Conservation (phyloP, 1,284 basidiomycete genomes). For the Boletus sp. region DNA sequence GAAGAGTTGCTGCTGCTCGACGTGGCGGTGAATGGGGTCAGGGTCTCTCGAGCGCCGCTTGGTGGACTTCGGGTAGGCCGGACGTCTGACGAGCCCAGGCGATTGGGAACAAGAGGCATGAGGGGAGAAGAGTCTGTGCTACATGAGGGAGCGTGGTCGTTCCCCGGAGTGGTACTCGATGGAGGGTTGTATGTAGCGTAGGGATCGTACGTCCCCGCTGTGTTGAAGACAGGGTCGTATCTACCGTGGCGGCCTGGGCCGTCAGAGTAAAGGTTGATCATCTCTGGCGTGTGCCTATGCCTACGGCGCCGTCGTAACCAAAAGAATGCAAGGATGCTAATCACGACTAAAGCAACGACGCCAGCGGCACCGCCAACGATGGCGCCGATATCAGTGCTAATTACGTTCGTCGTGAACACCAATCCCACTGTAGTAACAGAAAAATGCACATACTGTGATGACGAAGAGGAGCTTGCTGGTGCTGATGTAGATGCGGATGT, state of each 20-base stretch:
- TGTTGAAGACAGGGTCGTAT: constrained; percentile 2
- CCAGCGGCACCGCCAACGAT: constrained; percentile 18
- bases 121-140: neutral
- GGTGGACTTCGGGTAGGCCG: neutral
- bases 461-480: neutral
- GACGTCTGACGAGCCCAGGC: neutral
- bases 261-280: constrained; percentile 7
- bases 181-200: neutral
- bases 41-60: neutral
- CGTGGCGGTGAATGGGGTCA: constrained; percentile 9
- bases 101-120: constrained; percentile 13
- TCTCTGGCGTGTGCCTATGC: neutral
- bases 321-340: constrained; percentile 7
- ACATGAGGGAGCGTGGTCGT: neutral
- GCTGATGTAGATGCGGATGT: neutral
- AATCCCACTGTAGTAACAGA: neutral
- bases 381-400: constrained; percentile 5
- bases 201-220: neutral
- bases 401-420: neutral
- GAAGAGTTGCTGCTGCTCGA: constrained; percentile 5
- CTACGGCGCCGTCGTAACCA: constrained; percentile 12
- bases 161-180: neutral
- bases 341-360: constrained; percentile 6
- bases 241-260: neutral
- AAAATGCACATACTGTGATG: constrained; percentile 13